Percentiles rank a stretch among this genome's conserved stretches.
phyloP scores from a whole-genome alignment of 2,329 filamentous ascomycete species.

The Catunica adiposa region DNA sequence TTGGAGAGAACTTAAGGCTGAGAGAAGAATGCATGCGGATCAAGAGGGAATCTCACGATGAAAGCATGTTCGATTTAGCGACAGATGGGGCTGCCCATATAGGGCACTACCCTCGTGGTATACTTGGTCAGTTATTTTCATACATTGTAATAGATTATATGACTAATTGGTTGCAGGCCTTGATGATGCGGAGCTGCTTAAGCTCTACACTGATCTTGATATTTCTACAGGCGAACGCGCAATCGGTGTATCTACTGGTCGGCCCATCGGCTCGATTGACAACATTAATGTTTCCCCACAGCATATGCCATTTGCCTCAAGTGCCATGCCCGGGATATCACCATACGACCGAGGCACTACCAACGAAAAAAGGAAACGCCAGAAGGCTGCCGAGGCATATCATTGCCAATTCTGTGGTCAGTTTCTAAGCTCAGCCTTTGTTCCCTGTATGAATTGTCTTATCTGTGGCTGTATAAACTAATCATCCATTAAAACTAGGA shows the following conservation, averaged over 20 bases:
- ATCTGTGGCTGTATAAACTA: background rate
- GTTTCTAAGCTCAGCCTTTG: slow-evolving; percentile 18
- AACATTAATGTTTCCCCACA: background rate
- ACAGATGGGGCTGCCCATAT: background rate
- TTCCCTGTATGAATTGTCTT: background rate
- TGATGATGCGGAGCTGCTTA: slow-evolving; percentile 53
- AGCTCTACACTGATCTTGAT: slow-evolving; percentile 77
- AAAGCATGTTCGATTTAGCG: background rate
- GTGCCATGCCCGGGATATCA: too few species aligned
- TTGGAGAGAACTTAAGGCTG: background rate
- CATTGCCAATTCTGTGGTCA: slow-evolving; percentile 84
- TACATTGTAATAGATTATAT: too few species aligned
- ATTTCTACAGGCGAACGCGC: slow-evolving; percentile 83
- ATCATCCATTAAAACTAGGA: slow-evolving; percentile 24
- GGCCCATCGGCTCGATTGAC: background rate
- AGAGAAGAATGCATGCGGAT: background rate
- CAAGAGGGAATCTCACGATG: background rate
- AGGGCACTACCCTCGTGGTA: background rate
- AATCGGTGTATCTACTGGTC: slow-evolving; percentile 57
- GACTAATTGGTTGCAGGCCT: background rate
- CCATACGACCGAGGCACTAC: slow-evolving; percentile 24
- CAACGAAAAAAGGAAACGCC: slow-evolving; percentile 66
- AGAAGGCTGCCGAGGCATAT: slow-evolving; percentile 80
- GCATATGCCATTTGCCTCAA: background rate
- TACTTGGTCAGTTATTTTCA: background rate